phyloP scores from a whole-genome alignment of 1,139 yeast species.

The Magnusiomyces tetraspermus region DNA sequence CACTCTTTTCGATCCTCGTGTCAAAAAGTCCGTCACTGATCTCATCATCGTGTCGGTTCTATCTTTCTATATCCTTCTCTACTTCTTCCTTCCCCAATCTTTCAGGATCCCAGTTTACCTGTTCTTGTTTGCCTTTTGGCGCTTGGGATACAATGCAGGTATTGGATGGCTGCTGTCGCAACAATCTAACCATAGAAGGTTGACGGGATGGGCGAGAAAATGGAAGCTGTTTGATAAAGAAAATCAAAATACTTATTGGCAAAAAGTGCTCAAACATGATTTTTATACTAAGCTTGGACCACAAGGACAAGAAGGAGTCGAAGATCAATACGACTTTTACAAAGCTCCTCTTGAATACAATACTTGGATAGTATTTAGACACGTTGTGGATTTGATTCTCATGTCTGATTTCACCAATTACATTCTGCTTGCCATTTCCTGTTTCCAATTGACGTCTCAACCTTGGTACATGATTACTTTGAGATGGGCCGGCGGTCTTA shows the following conservation, averaged over 20 bases:
- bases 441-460: conserved; percentile 39
- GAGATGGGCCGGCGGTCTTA: conserved; percentile 36
- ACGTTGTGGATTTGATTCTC: conserved; percentile 69
- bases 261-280: conserved; percentile 41
- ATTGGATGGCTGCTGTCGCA: conserved; percentile 61
- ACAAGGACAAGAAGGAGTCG: too few species aligned
- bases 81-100: conserved; percentile 30
- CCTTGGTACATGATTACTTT: conserved; percentile 31
- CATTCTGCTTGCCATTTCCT: conserved; percentile 57
- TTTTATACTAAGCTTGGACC: conserved; percentile 54
- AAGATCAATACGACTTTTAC: conserved; percentile 40
- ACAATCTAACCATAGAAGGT: conserved; percentile 52
- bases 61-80: conserved; percentile 44
- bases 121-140: conserved; percentile 61
- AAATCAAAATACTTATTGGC: conserved; percentile 30
- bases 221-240: conserved; percentile 39
- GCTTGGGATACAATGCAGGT: conserved; percentile 68
- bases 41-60: conserved; percentile 46
- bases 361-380: conserved; percentile 75
- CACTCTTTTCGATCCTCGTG: conserved; percentile 67
- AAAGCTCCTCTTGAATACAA: conserved; percentile 65
- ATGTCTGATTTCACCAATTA: conserved; percentile 83
- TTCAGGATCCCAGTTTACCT: conserved; percentile 41
- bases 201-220: conserved; percentile 48
- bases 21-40: conserved; percentile 63